These are phyloP conservation scores for Brettanomyces anomalus DNA, from an alignment of 805 yeast genomes.

Conservation along the genomic window DNA sequence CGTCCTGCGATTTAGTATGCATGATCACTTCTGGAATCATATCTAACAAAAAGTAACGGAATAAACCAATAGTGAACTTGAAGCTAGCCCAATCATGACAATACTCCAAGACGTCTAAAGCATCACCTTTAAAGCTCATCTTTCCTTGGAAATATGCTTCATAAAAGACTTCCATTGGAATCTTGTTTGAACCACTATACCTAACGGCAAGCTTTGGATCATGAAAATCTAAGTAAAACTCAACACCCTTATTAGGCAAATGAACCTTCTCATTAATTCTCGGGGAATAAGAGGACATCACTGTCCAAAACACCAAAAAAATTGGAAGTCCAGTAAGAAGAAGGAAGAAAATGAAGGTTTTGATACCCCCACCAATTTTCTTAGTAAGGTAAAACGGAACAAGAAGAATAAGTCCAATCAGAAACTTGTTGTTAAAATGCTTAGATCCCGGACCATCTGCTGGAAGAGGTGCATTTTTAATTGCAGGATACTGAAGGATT, in stretches of 20 bases:
- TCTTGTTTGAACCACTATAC: conserved; percentile 65
- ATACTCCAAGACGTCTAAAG: conserved; percentile 72
- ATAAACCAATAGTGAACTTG: conserved; percentile 66
- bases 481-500: conserved; percentile 54
- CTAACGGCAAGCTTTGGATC: conserved; percentile 57
- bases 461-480: conserved; percentile 78
- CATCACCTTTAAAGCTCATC: conserved; percentile 83
- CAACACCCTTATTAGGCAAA: conserved; percentile 70
- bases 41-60: conserved; percentile 73
- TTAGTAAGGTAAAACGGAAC: conserved; percentile 57
- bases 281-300: conserved; percentile 69
- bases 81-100: conserved; percentile 89
- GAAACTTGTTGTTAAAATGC: conserved; percentile 55
- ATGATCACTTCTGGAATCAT: conserved; percentile 88
- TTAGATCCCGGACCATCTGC: conserved; percentile 88
- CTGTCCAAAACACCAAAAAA: conserved; percentile 75
- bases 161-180: conserved; percentile 89
- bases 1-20: conserved; percentile 91
- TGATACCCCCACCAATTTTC: conserved; percentile 61
- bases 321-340: conserved; percentile 56
- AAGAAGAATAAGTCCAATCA: conserved; percentile 40
- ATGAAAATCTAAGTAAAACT: conserved; percentile 75
- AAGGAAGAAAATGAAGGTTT: conserved; percentile 54
- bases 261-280: conserved; percentile 69
- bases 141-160: conserved; percentile 78